These are phyloP conservation scores for Quercus robur DNA, from an alignment of 306 rosid species.

Conservation along the genomic window DNA sequence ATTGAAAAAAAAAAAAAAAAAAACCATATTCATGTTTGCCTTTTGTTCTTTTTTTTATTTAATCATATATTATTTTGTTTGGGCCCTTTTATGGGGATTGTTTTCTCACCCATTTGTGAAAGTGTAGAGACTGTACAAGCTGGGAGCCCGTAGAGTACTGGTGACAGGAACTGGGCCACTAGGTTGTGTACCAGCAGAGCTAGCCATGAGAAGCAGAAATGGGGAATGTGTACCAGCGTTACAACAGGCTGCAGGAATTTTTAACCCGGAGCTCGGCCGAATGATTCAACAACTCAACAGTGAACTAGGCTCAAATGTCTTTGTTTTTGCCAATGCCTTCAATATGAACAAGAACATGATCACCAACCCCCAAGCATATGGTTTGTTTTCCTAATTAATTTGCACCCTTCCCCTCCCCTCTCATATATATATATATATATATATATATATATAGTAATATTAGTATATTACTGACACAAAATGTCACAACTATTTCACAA, in stretches of 20 bases:
- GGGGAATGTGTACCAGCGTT: slow-evolving; percentile 44
- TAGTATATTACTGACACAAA: too few relatives aligned
- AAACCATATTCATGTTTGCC: not conserved
- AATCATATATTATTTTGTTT: not conserved
- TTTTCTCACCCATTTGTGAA: not conserved
- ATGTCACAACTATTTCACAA: too few relatives aligned
- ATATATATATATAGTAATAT: too few relatives aligned
- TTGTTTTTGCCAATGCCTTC: slow-evolving; percentile 40
- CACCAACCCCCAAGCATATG: slow-evolving; percentile 36
- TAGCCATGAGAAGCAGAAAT: slow-evolving; percentile 42
- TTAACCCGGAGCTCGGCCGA: slow-evolving; percentile 29
- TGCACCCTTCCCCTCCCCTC: not conserved
- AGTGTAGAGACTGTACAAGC: slow-evolving; percentile 32
- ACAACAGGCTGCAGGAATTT: slow-evolving; percentile 38
- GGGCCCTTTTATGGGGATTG: not conserved
- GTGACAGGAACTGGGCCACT: slow-evolving; percentile 59
- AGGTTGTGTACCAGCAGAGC: slow-evolving; percentile 45
- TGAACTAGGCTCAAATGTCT: slow-evolving; percentile 32
- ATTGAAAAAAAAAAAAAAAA: too few relatives aligned
- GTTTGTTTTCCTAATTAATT: slow-evolving; percentile 19
- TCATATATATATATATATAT: too few relatives aligned
- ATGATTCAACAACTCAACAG: slow-evolving; percentile 35
- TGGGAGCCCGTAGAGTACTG: slow-evolving; percentile 55
- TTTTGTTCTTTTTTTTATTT: not conserved
- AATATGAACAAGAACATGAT: slow-evolving; percentile 48